A percentile compares a stretch with the other conserved stretches of the same genome.
Conservation (phyloP, 1,284 basidiomycete species). For the Irpex sp. region DNA sequence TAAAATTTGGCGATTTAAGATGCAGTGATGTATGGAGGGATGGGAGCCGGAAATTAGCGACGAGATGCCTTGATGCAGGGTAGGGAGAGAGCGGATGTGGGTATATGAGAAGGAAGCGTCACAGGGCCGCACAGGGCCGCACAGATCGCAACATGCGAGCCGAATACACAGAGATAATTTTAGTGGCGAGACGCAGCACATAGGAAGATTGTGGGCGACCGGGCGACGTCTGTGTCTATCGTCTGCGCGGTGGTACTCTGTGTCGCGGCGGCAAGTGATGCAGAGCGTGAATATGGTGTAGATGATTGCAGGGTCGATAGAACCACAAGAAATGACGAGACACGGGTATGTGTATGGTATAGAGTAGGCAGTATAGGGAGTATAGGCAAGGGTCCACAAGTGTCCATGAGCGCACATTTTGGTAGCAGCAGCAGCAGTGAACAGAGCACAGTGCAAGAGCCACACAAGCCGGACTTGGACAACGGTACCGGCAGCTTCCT, state of each 20-base stretch:
- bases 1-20: no score
- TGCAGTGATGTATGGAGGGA: no score
- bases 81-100: no score
- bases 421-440: not conserved
- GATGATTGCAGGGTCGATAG: not conserved
- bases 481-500: not conserved
- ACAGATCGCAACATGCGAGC: no score
- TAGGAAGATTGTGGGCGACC: no score
- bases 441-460: not conserved
- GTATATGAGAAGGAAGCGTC: no score
- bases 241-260: not conserved
- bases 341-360: not conserved
- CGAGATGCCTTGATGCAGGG: no score
- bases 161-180: no score
- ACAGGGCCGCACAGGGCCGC: no score
- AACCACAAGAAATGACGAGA: not conserved
- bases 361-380: not conserved
- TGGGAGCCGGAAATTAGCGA: no score
- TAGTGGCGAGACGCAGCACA: no score
- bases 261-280: not conserved
- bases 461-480: not conserved
- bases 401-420: not conserved
- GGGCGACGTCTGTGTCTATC: no score
- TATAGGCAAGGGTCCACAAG: not conserved
- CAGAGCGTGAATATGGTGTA: not conserved